phyloP scores from a whole-genome alignment of 495 filamentous ascomycete genomes.

The Talaromyces ruber region DNA sequence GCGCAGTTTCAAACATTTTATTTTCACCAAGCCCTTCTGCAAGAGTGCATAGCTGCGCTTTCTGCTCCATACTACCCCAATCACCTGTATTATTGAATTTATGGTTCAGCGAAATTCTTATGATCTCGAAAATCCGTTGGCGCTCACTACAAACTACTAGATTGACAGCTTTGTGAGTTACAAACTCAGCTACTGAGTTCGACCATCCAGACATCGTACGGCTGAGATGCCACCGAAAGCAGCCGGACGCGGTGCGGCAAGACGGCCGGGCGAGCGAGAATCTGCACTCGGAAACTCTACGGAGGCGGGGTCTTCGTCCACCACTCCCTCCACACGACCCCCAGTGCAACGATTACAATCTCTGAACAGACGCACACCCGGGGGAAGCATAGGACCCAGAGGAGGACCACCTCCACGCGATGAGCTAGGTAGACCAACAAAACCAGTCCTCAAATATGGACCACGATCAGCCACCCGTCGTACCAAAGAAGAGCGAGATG shows the following conservation, averaged over 20 bases:
- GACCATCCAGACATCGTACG: background rate
- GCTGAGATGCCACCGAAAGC: constrained; percentile 36
- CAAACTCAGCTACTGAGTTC: background rate
- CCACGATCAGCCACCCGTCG: constrained; percentile 38
- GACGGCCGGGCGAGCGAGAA: background rate
- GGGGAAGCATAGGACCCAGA: constrained; percentile 27
- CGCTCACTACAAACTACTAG: background rate
- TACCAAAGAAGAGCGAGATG: constrained; percentile 45
- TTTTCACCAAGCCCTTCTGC: background rate
- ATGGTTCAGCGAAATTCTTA: background rate
- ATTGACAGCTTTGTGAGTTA: background rate
- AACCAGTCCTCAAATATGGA: constrained; percentile 39
- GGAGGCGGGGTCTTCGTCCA: background rate
- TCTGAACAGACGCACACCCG: constrained; percentile 28
- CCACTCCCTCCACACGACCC: constrained; percentile 15
- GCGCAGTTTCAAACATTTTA: background rate
- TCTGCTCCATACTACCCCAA: background rate
- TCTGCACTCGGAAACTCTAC: background rate
- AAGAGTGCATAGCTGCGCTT: background rate
- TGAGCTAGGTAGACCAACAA: constrained; percentile 8
- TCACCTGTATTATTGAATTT: background rate
- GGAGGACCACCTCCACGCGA: constrained; percentile 9
- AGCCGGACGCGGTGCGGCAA: constrained; percentile 17
- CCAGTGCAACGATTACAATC: constrained; percentile 37
- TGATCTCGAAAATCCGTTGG: background rate